Evolutionary conservation across 495 filamentous ascomycete genomes (phyloP), one percentile per base, ranked within the genome.

Genomic region (Xylaria telfairii): DNA sequence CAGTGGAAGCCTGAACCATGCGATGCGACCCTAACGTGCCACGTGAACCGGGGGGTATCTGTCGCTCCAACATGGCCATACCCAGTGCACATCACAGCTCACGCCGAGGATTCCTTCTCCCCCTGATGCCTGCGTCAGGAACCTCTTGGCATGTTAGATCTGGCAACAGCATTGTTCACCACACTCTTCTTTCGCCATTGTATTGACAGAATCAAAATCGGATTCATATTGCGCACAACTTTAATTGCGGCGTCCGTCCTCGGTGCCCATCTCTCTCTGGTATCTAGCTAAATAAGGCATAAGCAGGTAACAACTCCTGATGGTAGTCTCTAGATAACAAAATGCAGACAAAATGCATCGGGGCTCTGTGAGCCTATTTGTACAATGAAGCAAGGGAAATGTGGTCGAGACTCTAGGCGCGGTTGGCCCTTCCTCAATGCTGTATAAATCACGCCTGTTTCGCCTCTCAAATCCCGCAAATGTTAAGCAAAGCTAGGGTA

Each of bases 271-370:
- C 41, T 46, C 24, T 62, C 59, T 64, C n/a, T 28, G 44, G 41
- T 49, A 65, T 49, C 62, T 65, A 51, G 49, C 34, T 56, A 67
- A 9, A 53, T 53, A 65, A 51, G 64, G 26, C 21, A 68, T 60
- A 49, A 30, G 60, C 54, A 60, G 66, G 53, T 49, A 54, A 63
- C 3, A 26, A 53, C 34, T 39, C 46, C 30, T n/a, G n/a, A n/a
- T n/a, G n/a, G 26, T 67, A 44, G 57, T 53, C 28, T 34, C 44
- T 69, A 69, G 67, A 69, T 62, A 69, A 69, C 57, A 54, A 37
- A 41, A 69, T 59, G 56, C 32, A 59, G 28, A 59, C 56, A 34
- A 57, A 59, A 59, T 69, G 66, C 19, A 67, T 67, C n/a, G 15
- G 6, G 19, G 26, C 67, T 51, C 42, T 69, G n/a, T 1, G 28